Conservation (phyloP, 2,329 filamentous ascomycete species). For the Aspergillus tamarii region DNA sequence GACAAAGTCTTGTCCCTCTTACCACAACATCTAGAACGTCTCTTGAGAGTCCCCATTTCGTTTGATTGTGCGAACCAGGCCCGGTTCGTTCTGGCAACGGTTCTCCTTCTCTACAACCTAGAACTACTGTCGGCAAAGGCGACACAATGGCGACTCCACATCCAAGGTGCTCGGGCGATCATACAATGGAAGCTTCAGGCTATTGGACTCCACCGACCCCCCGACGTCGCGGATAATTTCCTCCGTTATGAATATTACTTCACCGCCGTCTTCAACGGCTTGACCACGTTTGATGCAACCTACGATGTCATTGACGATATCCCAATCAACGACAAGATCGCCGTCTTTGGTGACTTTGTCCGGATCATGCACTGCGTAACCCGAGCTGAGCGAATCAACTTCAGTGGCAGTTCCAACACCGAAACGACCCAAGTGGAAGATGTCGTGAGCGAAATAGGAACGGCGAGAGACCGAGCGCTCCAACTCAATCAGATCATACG, state of each 20-base stretch:
- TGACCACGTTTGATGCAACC: constrained; percentile 27
- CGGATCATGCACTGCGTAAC: constrained; percentile 29
- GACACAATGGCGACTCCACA: constrained; percentile 28
- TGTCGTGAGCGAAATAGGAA: constrained; percentile 10
- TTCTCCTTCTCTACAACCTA: constrained; percentile 30
- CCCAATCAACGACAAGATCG: constrained; percentile 18
- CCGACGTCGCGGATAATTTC: constrained; percentile 19
- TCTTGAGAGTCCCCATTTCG: constrained; percentile 7
- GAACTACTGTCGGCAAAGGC: constrained; percentile 27
- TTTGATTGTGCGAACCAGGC: background rate
- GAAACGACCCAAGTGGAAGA: constrained; percentile 1
- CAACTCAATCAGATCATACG: constrained; percentile 19
- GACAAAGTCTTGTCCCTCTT: constrained; percentile 18
- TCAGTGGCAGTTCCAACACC: background rate
- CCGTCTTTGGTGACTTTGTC: constrained; percentile 30
- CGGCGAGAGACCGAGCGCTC: constrained; percentile 20
- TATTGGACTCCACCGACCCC: background rate
- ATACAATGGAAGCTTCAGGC: constrained; percentile 16
- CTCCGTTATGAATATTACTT: constrained; percentile 34
- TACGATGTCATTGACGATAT: constrained; percentile 18
- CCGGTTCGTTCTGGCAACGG: constrained; percentile 25
- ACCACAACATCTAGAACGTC: constrained; percentile 11
- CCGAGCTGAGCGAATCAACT: constrained; percentile 23
- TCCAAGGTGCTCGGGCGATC: constrained; percentile 29
- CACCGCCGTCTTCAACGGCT: constrained; percentile 28